A percentile compares a stretch with the other conserved stretches of the same genome.
phyloP scores from a whole-genome alignment of 768 basidiomycete species.

The Tricholoma sp. region DNA sequence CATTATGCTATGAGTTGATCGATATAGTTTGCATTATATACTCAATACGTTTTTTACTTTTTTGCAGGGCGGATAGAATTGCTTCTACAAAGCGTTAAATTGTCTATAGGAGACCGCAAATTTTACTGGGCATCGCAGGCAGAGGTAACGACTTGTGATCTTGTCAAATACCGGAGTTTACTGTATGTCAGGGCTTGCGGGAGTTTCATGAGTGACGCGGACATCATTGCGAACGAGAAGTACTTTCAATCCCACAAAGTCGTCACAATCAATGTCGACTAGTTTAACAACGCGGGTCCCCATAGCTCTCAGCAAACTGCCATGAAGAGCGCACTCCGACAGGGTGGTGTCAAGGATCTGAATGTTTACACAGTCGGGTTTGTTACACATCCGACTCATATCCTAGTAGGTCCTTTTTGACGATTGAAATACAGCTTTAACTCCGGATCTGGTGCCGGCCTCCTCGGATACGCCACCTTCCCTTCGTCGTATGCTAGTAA shows the following conservation, averaged over 20 bases:
- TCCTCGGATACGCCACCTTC: conserved; percentile 53
- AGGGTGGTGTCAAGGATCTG: conserved; percentile 34
- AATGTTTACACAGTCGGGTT: conserved; percentile 51
- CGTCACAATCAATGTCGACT: conserved; percentile 40
- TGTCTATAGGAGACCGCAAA: conserved; percentile 3
- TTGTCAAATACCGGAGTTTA: not conserved
- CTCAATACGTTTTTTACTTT: conserved; percentile 2
- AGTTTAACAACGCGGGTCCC: conserved; percentile 43
- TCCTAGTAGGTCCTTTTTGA: not conserved
- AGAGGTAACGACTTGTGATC: not conserved
- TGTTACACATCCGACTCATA: conserved; percentile 6
- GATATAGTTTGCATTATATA: not conserved
- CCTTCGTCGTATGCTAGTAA: conserved; percentile 35
- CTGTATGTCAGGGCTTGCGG: conserved; percentile 31
- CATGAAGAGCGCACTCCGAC: conserved; percentile 44
- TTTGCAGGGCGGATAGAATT: not conserved
- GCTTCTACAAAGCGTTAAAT: not conserved
- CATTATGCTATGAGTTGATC: not conserved
- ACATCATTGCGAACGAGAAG: conserved; percentile 31
- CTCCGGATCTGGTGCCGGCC: conserved; percentile 33
- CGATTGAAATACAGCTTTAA: conserved; percentile 26
- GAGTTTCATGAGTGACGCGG: conserved; percentile 29
- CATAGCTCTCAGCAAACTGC: conserved; percentile 30
- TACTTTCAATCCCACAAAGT: conserved; percentile 35
- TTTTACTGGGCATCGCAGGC: conserved; percentile 7